phyloP scores from a whole-genome alignment of 805 yeast genomes.

The Candida mattraensis region DNA sequence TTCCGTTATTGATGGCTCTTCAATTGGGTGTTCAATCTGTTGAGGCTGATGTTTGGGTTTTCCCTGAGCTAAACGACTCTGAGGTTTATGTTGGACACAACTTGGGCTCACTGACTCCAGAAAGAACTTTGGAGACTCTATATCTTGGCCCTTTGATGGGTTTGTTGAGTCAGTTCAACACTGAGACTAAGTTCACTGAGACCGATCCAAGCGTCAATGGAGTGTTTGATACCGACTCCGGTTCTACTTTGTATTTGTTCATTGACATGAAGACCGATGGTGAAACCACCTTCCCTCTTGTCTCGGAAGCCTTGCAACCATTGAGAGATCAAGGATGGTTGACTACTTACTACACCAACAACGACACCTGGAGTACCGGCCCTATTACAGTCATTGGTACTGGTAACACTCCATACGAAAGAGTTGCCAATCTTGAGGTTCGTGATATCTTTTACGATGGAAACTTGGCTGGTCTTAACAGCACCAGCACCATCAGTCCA shows the following conservation, averaged over 20 bases:
- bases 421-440: conserved; percentile 25
- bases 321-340: conserved; percentile 50
- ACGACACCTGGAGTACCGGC: conserved; percentile 40
- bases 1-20: conserved; percentile 49
- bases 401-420: conserved; percentile 57
- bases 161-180: conserved; percentile 51
- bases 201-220: conserved; percentile 19
- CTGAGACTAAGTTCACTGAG: conserved; percentile 21
- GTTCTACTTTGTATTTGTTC: conserved; percentile 56
- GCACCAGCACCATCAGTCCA: conserved; percentile 28
- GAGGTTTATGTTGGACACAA: conserved; percentile 63
- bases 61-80: conserved; percentile 27
- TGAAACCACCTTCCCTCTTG: conserved; percentile 44
- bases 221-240: conserved; percentile 42
- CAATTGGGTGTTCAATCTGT: conserved; percentile 47
- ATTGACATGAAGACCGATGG: conserved; percentile 65
- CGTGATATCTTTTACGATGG: conserved; percentile 53
- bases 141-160: conserved; percentile 54
- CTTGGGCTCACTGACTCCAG: conserved; percentile 42
- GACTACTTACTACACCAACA: conserved; percentile 43
- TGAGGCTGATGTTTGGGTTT: conserved; percentile 57
- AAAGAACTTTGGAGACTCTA: conserved; percentile 46
- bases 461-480: conserved; percentile 38
- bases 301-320: conserved; percentile 46
- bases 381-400: conserved; percentile 66